Percentiles rank a stretch among this genome's conserved stretches.
phyloP scores from a whole-genome alignment of 352 stramenopile species.

The Stramenopiles sp. region DNA sequence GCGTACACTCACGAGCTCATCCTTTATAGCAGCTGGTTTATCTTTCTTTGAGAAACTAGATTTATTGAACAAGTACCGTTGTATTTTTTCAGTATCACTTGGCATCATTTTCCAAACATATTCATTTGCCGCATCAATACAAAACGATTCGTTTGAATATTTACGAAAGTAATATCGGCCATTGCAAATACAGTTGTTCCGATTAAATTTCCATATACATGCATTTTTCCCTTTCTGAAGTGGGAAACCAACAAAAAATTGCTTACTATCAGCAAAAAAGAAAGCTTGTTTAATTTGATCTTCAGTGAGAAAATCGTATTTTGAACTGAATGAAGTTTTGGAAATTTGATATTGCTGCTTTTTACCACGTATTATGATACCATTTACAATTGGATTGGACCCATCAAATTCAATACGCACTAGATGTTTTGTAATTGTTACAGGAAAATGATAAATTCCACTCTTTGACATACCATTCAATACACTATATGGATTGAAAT shows the following conservation, averaged over 20 bases:
- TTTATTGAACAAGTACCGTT: not conserved
- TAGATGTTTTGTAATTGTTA: not conserved
- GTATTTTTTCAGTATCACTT: not conserved
- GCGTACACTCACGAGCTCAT: not conserved
- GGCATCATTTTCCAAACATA: not conserved
- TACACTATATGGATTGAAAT: not conserved
- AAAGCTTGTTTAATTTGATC: not conserved
- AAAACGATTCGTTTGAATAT: not conserved
- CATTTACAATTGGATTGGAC: not conserved
- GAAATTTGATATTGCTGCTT: not conserved
- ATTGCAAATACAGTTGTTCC: not conserved
- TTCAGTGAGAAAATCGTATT: not conserved
- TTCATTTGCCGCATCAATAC: not conserved
- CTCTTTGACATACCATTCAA: not conserved
- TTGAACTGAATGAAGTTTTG: not conserved
- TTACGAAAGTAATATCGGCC: not conserved
- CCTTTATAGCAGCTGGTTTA: not conserved
- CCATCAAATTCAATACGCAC: not conserved
- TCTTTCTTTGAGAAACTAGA: not conserved
- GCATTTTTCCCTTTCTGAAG: not conserved
- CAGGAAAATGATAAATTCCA: not conserved
- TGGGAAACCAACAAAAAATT: not conserved
- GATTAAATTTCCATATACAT: not conserved
- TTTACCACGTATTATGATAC: not conserved
- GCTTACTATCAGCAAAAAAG: not conserved